These are phyloP conservation scores for Boletus edulis DNA, from an alignment of 768 basidiomycete genomes.

Conservation along the genomic window DNA sequence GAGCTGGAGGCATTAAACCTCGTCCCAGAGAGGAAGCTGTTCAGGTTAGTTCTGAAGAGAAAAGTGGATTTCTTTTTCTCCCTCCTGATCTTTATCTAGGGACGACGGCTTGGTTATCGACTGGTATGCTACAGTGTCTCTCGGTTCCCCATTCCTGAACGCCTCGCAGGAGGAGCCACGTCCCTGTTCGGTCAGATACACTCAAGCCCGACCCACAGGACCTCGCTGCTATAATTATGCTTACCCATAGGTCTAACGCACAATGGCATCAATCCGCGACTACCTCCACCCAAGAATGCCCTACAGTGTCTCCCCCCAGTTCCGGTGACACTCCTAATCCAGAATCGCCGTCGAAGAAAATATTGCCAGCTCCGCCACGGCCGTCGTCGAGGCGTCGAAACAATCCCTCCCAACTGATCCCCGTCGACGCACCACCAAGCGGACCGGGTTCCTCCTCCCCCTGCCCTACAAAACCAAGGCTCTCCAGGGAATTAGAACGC, in stretches of 20 bases:
- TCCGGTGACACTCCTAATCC: not conserved
- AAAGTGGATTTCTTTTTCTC: not conserved
- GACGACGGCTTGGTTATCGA: constrained; percentile 32
- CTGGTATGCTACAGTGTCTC: constrained; percentile 18
- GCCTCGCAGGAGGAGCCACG: constrained; percentile 24
- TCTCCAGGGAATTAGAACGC: constrained; percentile 1
- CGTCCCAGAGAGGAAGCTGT: constrained; percentile 21
- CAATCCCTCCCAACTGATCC: not conserved
- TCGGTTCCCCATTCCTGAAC: not conserved
- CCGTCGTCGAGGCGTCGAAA: constrained; percentile 8
- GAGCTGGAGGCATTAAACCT: constrained; percentile 23
- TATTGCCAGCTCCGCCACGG: constrained; percentile 22
- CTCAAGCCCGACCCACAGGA: constrained; percentile 24
- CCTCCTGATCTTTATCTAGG: constrained; percentile 6
- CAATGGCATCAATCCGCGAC: constrained; percentile 4
- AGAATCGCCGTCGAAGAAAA: constrained; percentile 6
- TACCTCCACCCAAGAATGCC: not conserved
- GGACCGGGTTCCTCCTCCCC: not conserved
- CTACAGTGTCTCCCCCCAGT: not conserved
- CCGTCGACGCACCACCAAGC: not conserved
- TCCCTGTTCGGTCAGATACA: constrained; percentile 33
- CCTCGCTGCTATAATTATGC: constrained; percentile 27
- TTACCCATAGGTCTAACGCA: constrained; percentile 27
- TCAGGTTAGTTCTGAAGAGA: constrained; percentile 23
- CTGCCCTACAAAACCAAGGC: not conserved